Evolutionary conservation across 1,139 yeast species (phyloP).

Genomic region (Torulaspora globosa): DNA sequence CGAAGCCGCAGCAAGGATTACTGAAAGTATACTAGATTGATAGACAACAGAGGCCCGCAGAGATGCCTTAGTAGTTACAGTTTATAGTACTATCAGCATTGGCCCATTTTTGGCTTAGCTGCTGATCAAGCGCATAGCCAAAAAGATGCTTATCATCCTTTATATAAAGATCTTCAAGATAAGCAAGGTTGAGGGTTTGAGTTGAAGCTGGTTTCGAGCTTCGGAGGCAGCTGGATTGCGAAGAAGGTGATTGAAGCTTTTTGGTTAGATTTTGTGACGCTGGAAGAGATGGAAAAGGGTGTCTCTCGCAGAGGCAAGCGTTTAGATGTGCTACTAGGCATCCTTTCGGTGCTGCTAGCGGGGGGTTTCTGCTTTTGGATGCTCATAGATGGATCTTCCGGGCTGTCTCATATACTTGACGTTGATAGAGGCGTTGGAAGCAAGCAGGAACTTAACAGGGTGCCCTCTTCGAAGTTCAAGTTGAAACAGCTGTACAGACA

Average conservation of each 20-base stretch:
- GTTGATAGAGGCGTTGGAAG: background rate
- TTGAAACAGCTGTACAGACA: conserved; percentile 22
- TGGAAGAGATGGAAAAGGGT: conserved; percentile 2
- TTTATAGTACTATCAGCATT: background rate
- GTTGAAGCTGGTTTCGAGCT: background rate
- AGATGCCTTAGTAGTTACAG: background rate
- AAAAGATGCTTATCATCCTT: background rate
- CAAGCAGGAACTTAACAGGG: background rate
- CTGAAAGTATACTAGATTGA: background rate
- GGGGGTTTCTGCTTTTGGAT: background rate
- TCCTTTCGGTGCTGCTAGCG: background rate
- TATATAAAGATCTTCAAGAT: background rate
- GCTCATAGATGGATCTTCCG: background rate
- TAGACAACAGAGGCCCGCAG: background rate
- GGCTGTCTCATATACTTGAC: background rate
- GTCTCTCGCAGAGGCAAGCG: background rate
- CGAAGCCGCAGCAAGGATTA: background rate
- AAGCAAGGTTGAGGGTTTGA: background rate
- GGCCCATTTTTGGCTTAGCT: background rate
- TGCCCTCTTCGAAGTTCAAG: conserved; percentile 9
- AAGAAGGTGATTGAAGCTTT: background rate
- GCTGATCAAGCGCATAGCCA: conserved; percentile 2
- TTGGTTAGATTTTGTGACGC: background rate
- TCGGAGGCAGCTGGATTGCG: background rate
- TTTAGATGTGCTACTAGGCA: background rate